Evolutionary conservation across 768 basidiomycete genomes (phyloP).

Genomic region (Cytidiella melzeri): DNA sequence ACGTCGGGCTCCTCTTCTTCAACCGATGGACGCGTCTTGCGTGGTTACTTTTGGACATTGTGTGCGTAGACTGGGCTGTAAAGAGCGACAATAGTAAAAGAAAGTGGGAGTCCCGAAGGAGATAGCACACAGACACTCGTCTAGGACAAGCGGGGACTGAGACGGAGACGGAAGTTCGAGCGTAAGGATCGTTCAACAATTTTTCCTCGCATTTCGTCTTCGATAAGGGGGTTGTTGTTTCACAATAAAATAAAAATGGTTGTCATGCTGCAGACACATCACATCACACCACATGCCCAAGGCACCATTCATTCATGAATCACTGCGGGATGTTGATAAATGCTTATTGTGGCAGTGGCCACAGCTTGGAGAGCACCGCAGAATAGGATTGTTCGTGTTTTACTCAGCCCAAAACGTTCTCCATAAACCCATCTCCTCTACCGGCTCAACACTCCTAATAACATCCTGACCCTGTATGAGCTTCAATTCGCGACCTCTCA

Average conservation of each 20-base stretch:
- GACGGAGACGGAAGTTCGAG: constrained; percentile 2
- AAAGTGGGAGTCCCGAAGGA: constrained; percentile 13
- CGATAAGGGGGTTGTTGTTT: background rate
- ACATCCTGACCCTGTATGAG: constrained; percentile 74
- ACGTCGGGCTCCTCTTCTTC: constrained; percentile 13
- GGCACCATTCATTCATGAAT: background rate
- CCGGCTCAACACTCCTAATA: constrained; percentile 40
- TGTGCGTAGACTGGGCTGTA: background rate
- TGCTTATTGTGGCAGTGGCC: too few relatives aligned
- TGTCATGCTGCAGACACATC: background rate
- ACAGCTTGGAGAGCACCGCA: too few relatives aligned
- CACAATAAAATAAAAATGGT: background rate
- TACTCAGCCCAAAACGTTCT: constrained; percentile 27
- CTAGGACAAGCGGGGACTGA: background rate
- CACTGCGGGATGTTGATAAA: too few relatives aligned
- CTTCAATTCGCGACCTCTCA: constrained; percentile 82
- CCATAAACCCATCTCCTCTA: constrained; percentile 28
- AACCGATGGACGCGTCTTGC: constrained; percentile 11
- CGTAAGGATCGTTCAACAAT: background rate
- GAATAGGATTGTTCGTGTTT: too few relatives aligned
- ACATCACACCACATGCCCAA: background rate
- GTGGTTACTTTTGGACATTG: constrained; percentile 5
- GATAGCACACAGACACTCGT: constrained; percentile 6
- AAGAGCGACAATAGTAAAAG: constrained; percentile 11
- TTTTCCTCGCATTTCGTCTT: background rate